These are phyloP conservation scores for Seminavis robusta DNA, from an alignment of 108 stramenopile genomes.

Conservation along the genomic window DNA sequence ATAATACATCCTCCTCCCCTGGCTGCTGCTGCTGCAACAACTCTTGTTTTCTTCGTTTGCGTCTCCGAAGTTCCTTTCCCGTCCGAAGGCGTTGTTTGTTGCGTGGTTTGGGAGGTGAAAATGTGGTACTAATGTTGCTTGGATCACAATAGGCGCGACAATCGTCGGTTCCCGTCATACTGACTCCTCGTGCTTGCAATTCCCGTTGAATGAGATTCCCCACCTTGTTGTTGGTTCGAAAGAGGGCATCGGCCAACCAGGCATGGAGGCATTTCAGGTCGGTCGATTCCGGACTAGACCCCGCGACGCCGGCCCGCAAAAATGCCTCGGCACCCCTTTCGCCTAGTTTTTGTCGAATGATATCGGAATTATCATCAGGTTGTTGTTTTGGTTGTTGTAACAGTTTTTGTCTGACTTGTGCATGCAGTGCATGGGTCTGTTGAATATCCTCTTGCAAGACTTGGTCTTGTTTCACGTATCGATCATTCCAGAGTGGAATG, in stretches of 20 bases:
- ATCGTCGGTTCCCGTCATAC: slow-evolving; percentile 22
- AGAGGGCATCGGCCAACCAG: slow-evolving; percentile 37
- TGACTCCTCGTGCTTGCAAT: slow-evolving; percentile 14
- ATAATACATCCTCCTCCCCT: no score
- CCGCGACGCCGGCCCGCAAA: slow-evolving; percentile 31
- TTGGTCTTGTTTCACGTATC: neutral
- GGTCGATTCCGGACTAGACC: slow-evolving; percentile 12
- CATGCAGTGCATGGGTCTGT: slow-evolving; percentile 26
- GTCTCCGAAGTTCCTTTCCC: slow-evolving; percentile 13
- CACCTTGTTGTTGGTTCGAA: slow-evolving; percentile 19
- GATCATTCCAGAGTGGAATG: slow-evolving; percentile 20
- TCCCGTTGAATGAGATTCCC: slow-evolving; percentile 18
- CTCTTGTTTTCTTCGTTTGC: slow-evolving; percentile 11
- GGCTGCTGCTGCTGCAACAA: no score
- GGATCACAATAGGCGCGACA: slow-evolving; percentile 31
- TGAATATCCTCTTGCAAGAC: slow-evolving; percentile 5
- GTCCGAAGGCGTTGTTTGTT: slow-evolving; percentile 33
- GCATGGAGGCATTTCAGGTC: slow-evolving; percentile 46
- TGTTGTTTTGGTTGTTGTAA: no score
- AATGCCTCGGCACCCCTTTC: slow-evolving; percentile 22
- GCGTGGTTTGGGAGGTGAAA: slow-evolving; percentile 25
- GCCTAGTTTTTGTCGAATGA: slow-evolving; percentile 19
- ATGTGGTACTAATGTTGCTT: neutral
- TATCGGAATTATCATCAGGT: slow-evolving; percentile 3
- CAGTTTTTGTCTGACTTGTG: slow-evolving; percentile 11